These are phyloP conservation scores for Mortierella claussenii DNA, from an alignment of 192 early-diverging fungal species.

Conservation along the genomic window DNA sequence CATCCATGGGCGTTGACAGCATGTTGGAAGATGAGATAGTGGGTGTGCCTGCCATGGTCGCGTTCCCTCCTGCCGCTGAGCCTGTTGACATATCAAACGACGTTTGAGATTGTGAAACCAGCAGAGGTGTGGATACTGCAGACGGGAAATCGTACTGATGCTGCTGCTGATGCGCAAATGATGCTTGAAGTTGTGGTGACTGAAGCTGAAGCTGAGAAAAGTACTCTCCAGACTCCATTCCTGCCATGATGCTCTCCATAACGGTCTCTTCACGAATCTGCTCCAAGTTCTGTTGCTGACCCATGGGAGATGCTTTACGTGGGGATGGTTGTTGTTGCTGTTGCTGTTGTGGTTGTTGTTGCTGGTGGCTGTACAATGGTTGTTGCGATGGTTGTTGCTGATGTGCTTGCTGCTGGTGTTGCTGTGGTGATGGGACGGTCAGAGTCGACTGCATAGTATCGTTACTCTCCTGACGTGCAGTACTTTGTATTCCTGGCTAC, in stretches of 20 bases:
- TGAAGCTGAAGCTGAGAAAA: constrained; percentile 46
- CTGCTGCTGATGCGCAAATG: constrained; percentile 6
- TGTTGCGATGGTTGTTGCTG: constrained; percentile 1
- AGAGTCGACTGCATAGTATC: constrained; percentile 14
- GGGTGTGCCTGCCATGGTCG: constrained; percentile 7
- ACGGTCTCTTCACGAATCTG: constrained; percentile 44
- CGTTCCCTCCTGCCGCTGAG: not conserved
- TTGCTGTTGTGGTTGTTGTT: not conserved
- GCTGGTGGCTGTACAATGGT: not conserved
- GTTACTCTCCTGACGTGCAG: not conserved
- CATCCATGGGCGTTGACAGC: constrained; percentile 20
- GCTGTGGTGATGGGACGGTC: not conserved
- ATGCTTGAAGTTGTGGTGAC: constrained; percentile 33
- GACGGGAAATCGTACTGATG: constrained; percentile 30
- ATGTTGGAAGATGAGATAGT: constrained; percentile 17
- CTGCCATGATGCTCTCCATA: constrained; percentile 45
- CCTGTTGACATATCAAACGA: constrained; percentile 29
- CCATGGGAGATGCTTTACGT: constrained; percentile 37
- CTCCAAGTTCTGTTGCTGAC: constrained; percentile 42
- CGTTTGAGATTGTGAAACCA: constrained; percentile 37
- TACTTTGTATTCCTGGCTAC: too few species aligned
- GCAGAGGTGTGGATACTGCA: constrained; percentile 31
- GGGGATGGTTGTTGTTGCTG: constrained; percentile 9
- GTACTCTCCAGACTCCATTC: constrained; percentile 47
- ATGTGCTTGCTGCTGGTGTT: not conserved